Evolutionary conservation across 2,329 filamentous ascomycete species (phyloP).

Genomic region (Mariannaea elegans): DNA sequence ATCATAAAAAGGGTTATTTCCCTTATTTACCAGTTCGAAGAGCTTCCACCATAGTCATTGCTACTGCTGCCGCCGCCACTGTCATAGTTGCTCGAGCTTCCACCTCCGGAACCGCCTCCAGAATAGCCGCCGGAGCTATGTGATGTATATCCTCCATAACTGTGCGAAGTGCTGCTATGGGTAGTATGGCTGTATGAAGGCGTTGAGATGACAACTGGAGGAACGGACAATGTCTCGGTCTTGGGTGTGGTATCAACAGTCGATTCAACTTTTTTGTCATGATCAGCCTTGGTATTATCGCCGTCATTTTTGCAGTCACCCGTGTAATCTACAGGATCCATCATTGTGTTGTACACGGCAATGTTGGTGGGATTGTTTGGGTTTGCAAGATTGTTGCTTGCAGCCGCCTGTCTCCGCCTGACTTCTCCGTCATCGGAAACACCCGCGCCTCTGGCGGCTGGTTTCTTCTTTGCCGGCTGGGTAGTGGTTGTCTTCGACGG

Average conservation of each 20-base stretch:
- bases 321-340: not conserved
- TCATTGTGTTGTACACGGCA: not conserved
- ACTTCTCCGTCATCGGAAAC: not conserved
- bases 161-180: not conserved
- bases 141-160: not conserved
- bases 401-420: not conserved
- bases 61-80: not conserved
- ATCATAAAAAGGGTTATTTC: not conserved
- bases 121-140: not conserved
- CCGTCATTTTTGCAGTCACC: not conserved
- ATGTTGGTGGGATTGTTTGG: not conserved
- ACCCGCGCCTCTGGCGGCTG: no score
- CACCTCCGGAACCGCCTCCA: not conserved
- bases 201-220: not conserved
- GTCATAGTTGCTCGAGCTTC: not conserved
- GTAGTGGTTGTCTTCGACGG: no score
- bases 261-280: not conserved
- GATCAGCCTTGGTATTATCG: not conserved
- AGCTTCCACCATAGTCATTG: not conserved
- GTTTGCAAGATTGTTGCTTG: not conserved
- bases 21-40: not conserved
- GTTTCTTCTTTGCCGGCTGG: not conserved
- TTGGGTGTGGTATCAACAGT: not conserved
- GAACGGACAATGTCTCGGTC: not conserved
- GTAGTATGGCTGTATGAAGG: not conserved